Base-by-base conservation (phyloP, 2,329 filamentous ascomycete species). In the Spiromastix sp. region DNA sequence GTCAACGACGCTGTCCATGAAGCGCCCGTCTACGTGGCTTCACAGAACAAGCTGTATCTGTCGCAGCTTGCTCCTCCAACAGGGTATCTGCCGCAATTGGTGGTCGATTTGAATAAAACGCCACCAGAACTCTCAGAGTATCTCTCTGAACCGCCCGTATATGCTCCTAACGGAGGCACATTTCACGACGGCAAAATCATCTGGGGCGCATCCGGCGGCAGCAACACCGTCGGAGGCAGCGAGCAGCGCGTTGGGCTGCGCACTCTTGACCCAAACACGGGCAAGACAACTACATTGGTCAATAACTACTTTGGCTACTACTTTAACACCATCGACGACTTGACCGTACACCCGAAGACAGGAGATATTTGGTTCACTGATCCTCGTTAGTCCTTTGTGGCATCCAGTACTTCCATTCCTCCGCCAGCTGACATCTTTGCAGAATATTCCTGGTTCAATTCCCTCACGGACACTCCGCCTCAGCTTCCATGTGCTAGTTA, bases 311-410 rank as follows among this genome's bases (percentile, higher is more conserved):
- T 61, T 32, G 66, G 66, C 18, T 61, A 59, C 46, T 63, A 66
- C 49, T 62, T 67, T 33, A 12, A 60, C 59, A 29, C 16, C n/a
- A 13, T n/a, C 12, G 26, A 29, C 16, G 26, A 29, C 12, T 12
- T 29, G 26, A 15, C 12, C 16, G 8, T 29, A 13, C n/a, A 29
- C 8, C 16, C 26, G 26, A 15, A 29, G 1, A n/a, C n/a, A n/a
- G 63, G 63, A 30, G 60, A 66, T 27, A 51, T 71, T 27, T 70
- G 66, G 64, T 70, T 70, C 50, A 69, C 67, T 1, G 67, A 70
- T 42, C 59, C 63, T 5, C 48, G 54, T 47, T 25, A 37, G 40
- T 33, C 11, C n/a, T 7, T 30, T 56, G 54, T 30, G 55, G 52
- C 2, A 55, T 42, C 38, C 48, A 25, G 10, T 25, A 25, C 22